Evolutionary conservation across 2,329 filamentous ascomycete genomes (phyloP), one percentile per base, ranked within the genome.

Genomic region (Fusarium mangiferae): DNA sequence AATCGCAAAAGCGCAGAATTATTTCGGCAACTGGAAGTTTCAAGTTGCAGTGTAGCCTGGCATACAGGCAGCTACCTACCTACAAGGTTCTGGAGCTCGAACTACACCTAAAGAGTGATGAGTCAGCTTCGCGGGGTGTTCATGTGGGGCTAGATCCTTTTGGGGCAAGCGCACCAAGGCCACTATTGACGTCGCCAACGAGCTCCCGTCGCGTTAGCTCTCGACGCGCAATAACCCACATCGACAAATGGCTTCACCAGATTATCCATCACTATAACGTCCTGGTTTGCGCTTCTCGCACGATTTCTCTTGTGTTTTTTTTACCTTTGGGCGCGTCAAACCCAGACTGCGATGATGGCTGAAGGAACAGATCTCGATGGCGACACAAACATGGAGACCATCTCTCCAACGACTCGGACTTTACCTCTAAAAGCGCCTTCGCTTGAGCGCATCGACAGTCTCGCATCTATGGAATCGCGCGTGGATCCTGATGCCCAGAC

Each of bases 401-500:
- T 76, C 49, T 81, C 80, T 26, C 80, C 80, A 61, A 79, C 75
- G 61, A 65, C 77, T 52, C 73, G 71, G 64, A 75, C 59, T 36
- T 64, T 75, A 46, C 80, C 51, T 54, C 51, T 83, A 26, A 73
- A 77, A 56, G 72, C 77, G 30, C 67, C 75, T 26, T 75, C 80
- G 51, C 68, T 78, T 38, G 75, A 76, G 41, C 78, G 80, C n/a
- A 80, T 83, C 33, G 82, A 80, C 68, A 84, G 82, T 48, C 66
- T 77, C 39, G 62, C 68, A 70, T 78, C 85, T 4, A 83, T 89
- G 70, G 84, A 85, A 66, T 83, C 87, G 79, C 88, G 88, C 74
- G 85, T 87, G 60, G 90, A 92, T 72, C 90, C 90, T 11, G 91
- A 93, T 83, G 90, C 90, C 33, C 90, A 92, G 76, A 90, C 91